Percentiles rank a stretch among this genome's conserved stretches.
Evolutionary conservation across 78 protist species (phyloP).

Genomic region (Bodo saltans): DNA sequence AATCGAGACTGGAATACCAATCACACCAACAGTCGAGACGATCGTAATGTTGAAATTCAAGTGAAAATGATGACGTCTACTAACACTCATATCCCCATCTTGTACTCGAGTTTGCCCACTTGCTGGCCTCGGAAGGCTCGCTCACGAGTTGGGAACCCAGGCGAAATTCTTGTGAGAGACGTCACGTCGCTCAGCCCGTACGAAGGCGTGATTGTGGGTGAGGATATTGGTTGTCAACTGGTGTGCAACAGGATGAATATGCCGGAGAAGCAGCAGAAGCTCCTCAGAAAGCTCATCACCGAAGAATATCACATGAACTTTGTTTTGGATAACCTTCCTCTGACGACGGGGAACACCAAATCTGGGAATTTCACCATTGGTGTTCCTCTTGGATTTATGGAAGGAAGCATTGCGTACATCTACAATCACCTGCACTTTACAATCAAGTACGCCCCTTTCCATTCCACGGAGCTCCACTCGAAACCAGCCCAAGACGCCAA

Average conservation of each 20-base stretch:
- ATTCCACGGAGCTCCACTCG: background rate
- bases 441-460: background rate
- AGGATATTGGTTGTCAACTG: background rate
- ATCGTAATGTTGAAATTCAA: background rate
- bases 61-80: background rate
- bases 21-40: too few species aligned
- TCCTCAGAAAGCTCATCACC: background rate
- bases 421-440: conserved; percentile 32
- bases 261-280: background rate
- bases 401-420: background rate
- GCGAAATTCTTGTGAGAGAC: conserved; percentile 77
- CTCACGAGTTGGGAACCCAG: conserved; percentile 89
- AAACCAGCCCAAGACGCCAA: background rate
- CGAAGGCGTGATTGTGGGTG: conserved; percentile 24
- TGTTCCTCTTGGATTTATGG: conserved; percentile 3
- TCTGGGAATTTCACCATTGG: conserved; percentile 13
- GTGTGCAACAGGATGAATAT: background rate
- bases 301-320: conserved; percentile 16
- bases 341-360: background rate
- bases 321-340: conserved; percentile 20
- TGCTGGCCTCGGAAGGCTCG: too few species aligned
- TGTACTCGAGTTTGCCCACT: too few species aligned
- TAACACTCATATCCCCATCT: conserved; percentile 63
- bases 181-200: conserved; percentile 55
- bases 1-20: too few species aligned